These are phyloP conservation scores for Spinellus fusiger DNA, from an alignment of 192 early-diverging fungal species.

Conservation along the genomic window DNA sequence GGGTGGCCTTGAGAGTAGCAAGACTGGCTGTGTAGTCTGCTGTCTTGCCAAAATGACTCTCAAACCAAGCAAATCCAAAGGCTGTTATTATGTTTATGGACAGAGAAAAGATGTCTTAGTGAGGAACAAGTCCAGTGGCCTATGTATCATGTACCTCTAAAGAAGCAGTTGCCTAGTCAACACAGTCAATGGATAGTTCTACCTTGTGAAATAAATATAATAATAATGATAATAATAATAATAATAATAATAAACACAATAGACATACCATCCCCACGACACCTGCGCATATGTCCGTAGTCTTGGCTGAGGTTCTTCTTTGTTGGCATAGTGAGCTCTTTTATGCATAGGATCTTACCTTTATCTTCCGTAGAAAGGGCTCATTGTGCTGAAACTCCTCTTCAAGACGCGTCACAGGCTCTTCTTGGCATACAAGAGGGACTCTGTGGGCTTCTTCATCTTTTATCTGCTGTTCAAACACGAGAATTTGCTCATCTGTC, in stretches of 20 bases:
- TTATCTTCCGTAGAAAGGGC: conserved; percentile 45
- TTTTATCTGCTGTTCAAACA: conserved; percentile 44
- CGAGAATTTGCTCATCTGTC: conserved; percentile 38
- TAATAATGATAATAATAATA: no score
- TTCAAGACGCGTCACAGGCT: conserved; percentile 37
- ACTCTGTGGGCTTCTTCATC: conserved; percentile 51
- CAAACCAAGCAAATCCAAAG: conserved; percentile 61
- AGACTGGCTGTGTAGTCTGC: conserved; percentile 22
- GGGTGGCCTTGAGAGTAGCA: conserved; percentile 32
- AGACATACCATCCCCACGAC: conserved; percentile 52
- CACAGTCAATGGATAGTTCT: no score
- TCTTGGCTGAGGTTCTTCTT: conserved; percentile 39
- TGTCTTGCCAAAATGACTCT: conserved; percentile 31
- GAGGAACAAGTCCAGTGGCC: no score
- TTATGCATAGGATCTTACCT: conserved; percentile 21
- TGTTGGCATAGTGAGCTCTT: not conserved
- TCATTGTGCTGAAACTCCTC: conserved; percentile 48
- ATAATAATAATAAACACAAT: no score
- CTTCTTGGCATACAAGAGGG: conserved; percentile 47
- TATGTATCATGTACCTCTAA: conserved; percentile 45
- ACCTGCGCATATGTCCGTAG: conserved; percentile 44
- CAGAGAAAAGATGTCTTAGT: no score
- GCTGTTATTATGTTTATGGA: conserved; percentile 30
- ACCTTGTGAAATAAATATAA: no score
- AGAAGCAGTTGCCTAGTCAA: conserved; percentile 63